Evolutionary conservation across 2,329 filamentous ascomycete genomes (phyloP).

Genomic region (Ophiostoma novo-ulmi): DNA sequence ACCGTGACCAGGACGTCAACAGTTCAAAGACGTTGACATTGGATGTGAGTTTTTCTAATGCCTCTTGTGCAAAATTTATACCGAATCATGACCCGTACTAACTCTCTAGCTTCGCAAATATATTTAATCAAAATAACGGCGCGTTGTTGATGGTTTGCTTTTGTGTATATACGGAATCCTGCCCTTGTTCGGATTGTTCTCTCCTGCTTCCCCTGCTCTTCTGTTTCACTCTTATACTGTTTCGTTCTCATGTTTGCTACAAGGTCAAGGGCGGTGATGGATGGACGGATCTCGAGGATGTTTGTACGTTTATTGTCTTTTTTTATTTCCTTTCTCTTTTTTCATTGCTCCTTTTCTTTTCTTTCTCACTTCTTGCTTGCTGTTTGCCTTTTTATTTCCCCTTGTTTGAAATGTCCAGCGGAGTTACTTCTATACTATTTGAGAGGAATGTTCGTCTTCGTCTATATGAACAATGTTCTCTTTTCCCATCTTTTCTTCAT

Average conservation of each 20-base stretch:
- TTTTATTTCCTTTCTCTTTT: background rate
- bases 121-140: slow-evolving; percentile 18
- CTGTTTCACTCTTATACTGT: background rate
- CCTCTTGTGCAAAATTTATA: background rate
- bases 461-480: background rate
- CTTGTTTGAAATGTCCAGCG: slow-evolving; percentile 4
- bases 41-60: slow-evolving; percentile 65
- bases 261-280: slow-evolving; percentile 14
- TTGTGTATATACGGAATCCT: background rate
- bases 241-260: slow-evolving; percentile 13
- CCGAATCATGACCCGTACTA: background rate
- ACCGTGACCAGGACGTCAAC: slow-evolving; percentile 90
- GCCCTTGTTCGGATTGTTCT: background rate
- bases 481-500: background rate
- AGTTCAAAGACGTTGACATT: slow-evolving; percentile 86
- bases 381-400: background rate
- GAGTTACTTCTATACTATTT: slow-evolving; percentile 1
- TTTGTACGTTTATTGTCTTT: slow-evolving; percentile 10
- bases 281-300: slow-evolving; percentile 14
- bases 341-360: background rate
- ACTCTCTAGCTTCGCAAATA: slow-evolving; percentile 24
- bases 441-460: background rate
- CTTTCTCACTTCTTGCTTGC: background rate
- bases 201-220: background rate
- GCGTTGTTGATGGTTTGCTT: background rate